These are phyloP conservation scores for Lachnellula suecica DNA, from an alignment of 2,329 filamentous ascomycete genomes.

Conservation along the genomic window DNA sequence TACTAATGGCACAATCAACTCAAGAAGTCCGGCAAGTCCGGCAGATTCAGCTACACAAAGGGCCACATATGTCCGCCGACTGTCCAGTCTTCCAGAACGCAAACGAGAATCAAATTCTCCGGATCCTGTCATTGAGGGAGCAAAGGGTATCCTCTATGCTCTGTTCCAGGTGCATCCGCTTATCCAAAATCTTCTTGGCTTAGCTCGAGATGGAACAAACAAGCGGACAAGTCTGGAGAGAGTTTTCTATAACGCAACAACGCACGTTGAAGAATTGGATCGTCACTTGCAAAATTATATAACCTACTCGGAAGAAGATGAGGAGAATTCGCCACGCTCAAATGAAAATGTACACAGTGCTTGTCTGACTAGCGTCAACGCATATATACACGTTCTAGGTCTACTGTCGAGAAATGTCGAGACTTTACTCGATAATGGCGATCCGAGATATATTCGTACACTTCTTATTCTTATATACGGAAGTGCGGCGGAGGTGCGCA, in stretches of 20 bases:
- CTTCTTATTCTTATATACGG: conserved; percentile 64
- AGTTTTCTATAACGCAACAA: conserved; percentile 67
- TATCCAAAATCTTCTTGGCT: conserved; percentile 63
- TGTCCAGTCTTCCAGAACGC: conserved; percentile 62
- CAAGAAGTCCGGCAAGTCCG: conserved; percentile 56
- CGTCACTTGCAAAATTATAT: conserved; percentile 64
- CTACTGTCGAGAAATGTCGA: conserved; percentile 61
- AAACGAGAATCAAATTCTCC: conserved; percentile 60
- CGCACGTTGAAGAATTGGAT: conserved; percentile 64
- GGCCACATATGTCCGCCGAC: conserved; percentile 59
- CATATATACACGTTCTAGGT: conserved; percentile 65
- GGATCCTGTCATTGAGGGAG: conserved; percentile 62
- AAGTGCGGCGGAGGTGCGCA: conserved; percentile 64
- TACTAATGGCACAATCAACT: conserved; percentile 23
- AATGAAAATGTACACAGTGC: conserved; percentile 65
- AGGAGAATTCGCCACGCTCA: conserved; percentile 47
- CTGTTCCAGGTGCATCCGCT: conserved; percentile 68
- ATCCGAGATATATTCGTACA: conserved; percentile 65
- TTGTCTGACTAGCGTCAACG: conserved; percentile 61
- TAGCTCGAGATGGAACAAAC: conserved; percentile 58
- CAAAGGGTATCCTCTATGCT: conserved; percentile 66
- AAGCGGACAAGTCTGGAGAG: conserved; percentile 65
- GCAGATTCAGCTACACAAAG: conserved; percentile 57
- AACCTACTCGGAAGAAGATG: conserved; percentile 47
- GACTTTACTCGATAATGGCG: conserved; percentile 62